phyloP scores from a whole-genome alignment of 208 protist genomes.

The Balamuthia mandrillaris region DNA sequence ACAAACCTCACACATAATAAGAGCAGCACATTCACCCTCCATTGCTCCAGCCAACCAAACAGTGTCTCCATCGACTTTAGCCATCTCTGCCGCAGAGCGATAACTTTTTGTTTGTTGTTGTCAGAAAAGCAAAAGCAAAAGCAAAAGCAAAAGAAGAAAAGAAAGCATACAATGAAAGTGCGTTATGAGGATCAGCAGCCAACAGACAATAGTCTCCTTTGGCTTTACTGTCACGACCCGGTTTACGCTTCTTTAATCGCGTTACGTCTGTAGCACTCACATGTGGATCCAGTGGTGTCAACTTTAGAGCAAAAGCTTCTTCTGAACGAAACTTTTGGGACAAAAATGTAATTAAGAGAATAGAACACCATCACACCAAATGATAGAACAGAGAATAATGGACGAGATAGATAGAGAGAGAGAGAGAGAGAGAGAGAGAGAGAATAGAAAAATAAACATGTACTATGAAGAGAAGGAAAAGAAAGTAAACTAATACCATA shows the following conservation, averaged over 20 bases:
- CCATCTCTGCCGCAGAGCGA: not conserved
- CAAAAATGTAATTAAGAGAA: too few species aligned
- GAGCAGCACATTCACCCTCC: not conserved
- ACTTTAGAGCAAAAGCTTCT: too few species aligned
- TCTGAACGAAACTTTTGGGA: too few species aligned
- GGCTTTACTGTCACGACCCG: not conserved
- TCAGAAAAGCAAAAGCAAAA: not conserved
- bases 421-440: not conserved
- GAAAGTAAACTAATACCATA: not conserved
- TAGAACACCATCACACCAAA: too few species aligned
- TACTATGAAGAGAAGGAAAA: not conserved
- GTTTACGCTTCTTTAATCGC: slow-evolving; percentile 22
- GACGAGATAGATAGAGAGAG: not conserved
- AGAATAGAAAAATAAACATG: not conserved
- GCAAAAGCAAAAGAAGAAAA: not conserved
- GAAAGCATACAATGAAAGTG: not conserved
- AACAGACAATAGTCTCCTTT: slow-evolving; percentile 29
- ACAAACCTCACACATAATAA: not conserved
- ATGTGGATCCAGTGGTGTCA: not conserved
- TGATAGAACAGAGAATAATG: too few species aligned
- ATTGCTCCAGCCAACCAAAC: slow-evolving; percentile 15
- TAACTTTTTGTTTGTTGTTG: not conserved
- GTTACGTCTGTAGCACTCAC: not conserved
- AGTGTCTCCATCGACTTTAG: not conserved
- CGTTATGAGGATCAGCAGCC: not conserved